Evolutionary conservation across 2,329 filamentous ascomycete genomes (phyloP).

Genomic region (Fusarium tanahbumbuense): DNA sequence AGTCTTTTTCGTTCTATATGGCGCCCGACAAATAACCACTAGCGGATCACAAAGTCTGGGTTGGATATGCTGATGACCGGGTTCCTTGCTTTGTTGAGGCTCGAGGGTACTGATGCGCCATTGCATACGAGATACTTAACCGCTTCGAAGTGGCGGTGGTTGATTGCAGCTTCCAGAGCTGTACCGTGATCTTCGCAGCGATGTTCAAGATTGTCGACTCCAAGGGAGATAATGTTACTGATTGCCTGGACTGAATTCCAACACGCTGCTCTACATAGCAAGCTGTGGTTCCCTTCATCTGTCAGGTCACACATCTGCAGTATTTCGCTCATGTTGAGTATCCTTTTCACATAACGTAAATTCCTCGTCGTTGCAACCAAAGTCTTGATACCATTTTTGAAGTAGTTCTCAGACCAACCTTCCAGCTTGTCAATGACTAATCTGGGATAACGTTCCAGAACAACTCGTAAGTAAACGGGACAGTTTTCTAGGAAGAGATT

Average conservation of each 20-base stretch:
- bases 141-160: neutral
- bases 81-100: neutral
- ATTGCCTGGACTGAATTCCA: neutral
- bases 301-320: neutral
- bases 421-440: neutral
- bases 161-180: neutral
- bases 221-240: neutral
- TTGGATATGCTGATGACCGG: rapidly evolving
- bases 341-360: neutral
- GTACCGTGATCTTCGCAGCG: neutral
- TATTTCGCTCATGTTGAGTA: neutral
- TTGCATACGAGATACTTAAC: neutral
- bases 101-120: neutral
- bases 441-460: rapidly evolving
- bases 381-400: rapidly evolving
- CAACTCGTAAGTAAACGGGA: neutral
- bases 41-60: neutral
- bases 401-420: neutral
- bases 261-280: neutral
- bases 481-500: neutral
- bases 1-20: neutral
- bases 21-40: neutral
- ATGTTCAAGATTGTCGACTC: neutral
- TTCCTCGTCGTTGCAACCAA: rapidly evolving
- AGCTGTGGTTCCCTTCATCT: neutral